phyloP scores from a whole-genome alignment of 441 rosid species.

The Metrosideros polymorpha region DNA sequence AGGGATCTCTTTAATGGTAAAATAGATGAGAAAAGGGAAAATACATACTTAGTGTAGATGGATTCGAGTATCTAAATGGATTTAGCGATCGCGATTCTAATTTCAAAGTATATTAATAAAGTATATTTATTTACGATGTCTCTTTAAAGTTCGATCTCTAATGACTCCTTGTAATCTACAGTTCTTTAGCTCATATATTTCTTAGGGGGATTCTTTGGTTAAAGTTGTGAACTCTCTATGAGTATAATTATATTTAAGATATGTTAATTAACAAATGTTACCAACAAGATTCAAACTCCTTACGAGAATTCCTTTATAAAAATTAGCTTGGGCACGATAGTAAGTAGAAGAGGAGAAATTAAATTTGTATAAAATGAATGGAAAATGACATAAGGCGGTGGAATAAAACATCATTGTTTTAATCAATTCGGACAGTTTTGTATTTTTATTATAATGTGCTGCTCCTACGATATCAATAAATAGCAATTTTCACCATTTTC shows the following conservation, averaged over 20 bases:
- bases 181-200: not conserved
- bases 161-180: not conserved
- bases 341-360: not conserved
- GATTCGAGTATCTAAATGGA: not conserved
- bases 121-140: not conserved
- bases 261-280: not conserved
- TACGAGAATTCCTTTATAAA: not conserved
- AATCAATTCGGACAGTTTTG: not conserved
- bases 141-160: not conserved
- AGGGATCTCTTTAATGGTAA: not conserved
- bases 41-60: not conserved
- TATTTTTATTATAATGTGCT: not conserved
- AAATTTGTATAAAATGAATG: not conserved
- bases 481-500: not conserved
- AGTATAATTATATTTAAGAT: not conserved
- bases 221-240: not conserved
- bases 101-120: not conserved
- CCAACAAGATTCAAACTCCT: not conserved
- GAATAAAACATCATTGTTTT: not conserved
- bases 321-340: not conserved
- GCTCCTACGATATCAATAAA: not conserved
- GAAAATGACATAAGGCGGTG: not conserved
- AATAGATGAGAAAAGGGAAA: not conserved
- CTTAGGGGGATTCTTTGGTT: not conserved
- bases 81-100: not conserved